Percentiles rank a stretch among this genome's conserved stretches.
Conservation (phyloP, 2,329 filamentous ascomycete species). For the Hypoxylon sp. region DNA sequence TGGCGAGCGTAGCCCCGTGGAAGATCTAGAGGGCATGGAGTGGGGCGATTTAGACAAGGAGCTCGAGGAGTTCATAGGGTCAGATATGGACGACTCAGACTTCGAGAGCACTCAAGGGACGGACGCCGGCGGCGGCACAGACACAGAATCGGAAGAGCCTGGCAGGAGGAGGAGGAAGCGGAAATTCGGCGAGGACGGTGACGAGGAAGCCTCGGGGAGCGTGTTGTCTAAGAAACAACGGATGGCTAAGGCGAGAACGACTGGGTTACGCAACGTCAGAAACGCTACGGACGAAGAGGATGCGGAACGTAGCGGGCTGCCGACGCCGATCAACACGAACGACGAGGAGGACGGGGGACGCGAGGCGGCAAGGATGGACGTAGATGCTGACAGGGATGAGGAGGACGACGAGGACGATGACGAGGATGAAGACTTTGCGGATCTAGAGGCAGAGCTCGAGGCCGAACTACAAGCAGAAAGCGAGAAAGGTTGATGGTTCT, state of each 20-base stretch:
- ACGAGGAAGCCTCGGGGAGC: constrained; percentile 44
- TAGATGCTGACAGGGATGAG: constrained; percentile 33
- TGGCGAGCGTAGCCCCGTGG: constrained; percentile 46
- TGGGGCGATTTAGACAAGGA: constrained; percentile 64
- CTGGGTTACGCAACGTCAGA: constrained; percentile 52
- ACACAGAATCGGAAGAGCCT: constrained; percentile 48
- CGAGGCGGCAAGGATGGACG: constrained; percentile 23
- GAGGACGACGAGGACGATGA: constrained; percentile 1
- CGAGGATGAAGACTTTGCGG: constrained; percentile 50
- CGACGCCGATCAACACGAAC: constrained; percentile 48
- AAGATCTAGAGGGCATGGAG: constrained; percentile 43
- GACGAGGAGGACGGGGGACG: constrained; percentile 53
- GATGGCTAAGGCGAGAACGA: constrained; percentile 50
- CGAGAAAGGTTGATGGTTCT: constrained; percentile 42
- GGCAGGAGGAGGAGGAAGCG: constrained; percentile 41
- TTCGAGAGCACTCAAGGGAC: constrained; percentile 46
- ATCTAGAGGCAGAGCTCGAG: constrained; percentile 59
- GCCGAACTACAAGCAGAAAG: constrained; percentile 51
- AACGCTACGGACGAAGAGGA: constrained; percentile 45
- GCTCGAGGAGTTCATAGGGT: constrained; percentile 69
- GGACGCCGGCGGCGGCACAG: constrained; percentile 41
- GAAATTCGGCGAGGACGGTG: constrained; percentile 38
- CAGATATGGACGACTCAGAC: constrained; percentile 59
- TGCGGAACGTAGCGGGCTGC: constrained; percentile 45
- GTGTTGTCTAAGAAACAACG: constrained; percentile 53